A percentile compares a stretch with the other conserved stretches of the same genome.
phyloP scores from a whole-genome alignment of 106 monocot species.

The Iris macrosiphon region DNA sequence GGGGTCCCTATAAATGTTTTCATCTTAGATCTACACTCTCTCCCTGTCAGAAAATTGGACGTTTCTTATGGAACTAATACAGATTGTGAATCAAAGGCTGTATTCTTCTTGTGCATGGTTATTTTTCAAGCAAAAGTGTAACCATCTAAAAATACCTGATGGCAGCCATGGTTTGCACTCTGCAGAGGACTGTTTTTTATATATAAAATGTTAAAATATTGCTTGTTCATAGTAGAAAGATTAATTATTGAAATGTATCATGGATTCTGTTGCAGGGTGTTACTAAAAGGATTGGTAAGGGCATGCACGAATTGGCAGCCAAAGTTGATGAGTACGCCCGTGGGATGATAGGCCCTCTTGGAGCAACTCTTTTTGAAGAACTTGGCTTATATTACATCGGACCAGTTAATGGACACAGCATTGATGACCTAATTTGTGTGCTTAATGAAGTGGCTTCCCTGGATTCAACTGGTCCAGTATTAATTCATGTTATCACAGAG shows the following conservation, averaged over 20 bases:
- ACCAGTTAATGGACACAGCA: conserved; percentile 68
- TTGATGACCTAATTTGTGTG: conserved; percentile 67
- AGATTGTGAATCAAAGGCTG: too few relatives aligned
- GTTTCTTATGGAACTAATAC: too few relatives aligned
- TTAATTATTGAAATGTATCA: not conserved
- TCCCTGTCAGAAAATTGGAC: too few relatives aligned
- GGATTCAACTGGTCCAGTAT: conserved; percentile 62
- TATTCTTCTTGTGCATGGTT: too few relatives aligned
- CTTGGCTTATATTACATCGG: conserved; percentile 87
- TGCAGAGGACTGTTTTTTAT: too few relatives aligned
- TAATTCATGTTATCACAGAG: conserved; percentile 68
- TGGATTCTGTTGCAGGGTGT: conserved; percentile 42
- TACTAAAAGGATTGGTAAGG: conserved; percentile 63
- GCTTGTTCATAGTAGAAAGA: not conserved
- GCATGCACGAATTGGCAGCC: conserved; percentile 69
- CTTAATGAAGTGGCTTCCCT: conserved; percentile 57
- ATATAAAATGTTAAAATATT: too few relatives aligned
- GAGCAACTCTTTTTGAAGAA: conserved; percentile 83
- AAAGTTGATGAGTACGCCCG: conserved; percentile 84
- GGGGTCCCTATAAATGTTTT: too few relatives aligned
- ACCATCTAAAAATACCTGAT: too few relatives aligned
- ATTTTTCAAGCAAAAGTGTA: too few relatives aligned
- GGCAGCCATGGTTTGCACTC: too few relatives aligned
- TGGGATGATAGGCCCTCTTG: conserved; percentile 69
- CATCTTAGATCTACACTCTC: too few relatives aligned